phyloP scores from a whole-genome alignment of 495 filamentous ascomycete species.

The Penicillium tannophilum region DNA sequence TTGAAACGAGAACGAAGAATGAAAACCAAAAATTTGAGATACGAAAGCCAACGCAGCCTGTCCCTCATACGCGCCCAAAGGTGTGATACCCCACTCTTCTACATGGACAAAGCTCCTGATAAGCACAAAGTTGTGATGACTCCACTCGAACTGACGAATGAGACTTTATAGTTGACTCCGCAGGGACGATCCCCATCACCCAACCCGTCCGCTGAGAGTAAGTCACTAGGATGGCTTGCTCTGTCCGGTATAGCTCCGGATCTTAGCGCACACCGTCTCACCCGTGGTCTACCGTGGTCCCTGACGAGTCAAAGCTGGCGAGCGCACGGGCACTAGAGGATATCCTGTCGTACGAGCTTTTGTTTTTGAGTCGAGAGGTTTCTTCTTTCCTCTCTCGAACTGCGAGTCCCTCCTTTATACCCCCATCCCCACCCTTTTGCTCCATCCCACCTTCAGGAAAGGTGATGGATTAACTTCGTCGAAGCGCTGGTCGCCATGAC shows the following conservation, averaged over 20 bases:
- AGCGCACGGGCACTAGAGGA: conserved; percentile 6
- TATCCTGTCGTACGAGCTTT: conserved; percentile 16
- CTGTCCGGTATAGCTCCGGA: conserved; percentile 19
- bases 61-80: conserved; percentile 1
- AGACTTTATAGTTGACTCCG: conserved; percentile 11
- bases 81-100: conserved; percentile 2
- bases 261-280: conserved; percentile 19
- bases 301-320: conserved; percentile 22
- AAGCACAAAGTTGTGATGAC: conserved; percentile 29
- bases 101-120: conserved; percentile 9
- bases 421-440: conserved; percentile 10
- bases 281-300: not conserved
- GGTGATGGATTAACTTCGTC: conserved; percentile 35
- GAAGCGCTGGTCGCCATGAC: conserved; percentile 49
- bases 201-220: conserved; percentile 3
- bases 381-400: conserved; percentile 9
- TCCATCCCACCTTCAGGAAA: conserved; percentile 17
- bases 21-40: not conserved
- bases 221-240: conserved; percentile 20
- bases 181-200: conserved; percentile 12
- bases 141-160: conserved; percentile 27
- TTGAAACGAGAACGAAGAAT: not conserved
- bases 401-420: conserved; percentile 15
- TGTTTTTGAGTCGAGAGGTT: conserved; percentile 5
- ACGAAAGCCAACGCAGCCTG: not conserved